Evolutionary conservation across 1,139 yeast genomes (phyloP).

Genomic region (Saccharomyces hybrid): DNA sequence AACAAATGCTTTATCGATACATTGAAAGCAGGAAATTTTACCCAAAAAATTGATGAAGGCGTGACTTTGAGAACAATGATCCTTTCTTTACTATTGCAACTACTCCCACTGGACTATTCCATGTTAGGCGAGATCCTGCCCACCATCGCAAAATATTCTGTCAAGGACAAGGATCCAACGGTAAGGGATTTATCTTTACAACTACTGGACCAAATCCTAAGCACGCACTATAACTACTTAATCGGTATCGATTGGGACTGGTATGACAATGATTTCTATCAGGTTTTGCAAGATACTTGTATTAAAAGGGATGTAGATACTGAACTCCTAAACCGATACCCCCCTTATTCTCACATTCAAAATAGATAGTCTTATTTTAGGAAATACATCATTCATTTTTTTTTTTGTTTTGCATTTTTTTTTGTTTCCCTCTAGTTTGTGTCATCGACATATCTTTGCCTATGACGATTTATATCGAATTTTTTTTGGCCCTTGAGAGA

Average conservation of each 20-base stretch:
- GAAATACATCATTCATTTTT: neutral
- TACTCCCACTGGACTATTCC: slow-evolving; percentile 4
- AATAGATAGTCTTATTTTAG: neutral
- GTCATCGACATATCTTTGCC: neutral
- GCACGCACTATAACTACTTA: neutral
- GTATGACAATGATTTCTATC: neutral
- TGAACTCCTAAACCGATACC: neutral
- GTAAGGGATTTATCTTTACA: slow-evolving; percentile 4
- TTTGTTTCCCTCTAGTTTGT: neutral
- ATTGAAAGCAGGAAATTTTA: slow-evolving; percentile 25
- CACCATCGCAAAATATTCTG: slow-evolving; percentile 7
- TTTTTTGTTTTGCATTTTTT: neutral
- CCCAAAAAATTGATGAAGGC: slow-evolving; percentile 24
- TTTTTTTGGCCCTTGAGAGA: neutral
- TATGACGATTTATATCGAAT: neutral
- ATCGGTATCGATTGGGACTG: neutral
- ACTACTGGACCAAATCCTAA: neutral
- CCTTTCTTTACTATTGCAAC: slow-evolving; percentile 10
- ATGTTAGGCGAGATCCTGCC: slow-evolving; percentile 4
- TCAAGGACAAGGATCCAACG: slow-evolving; percentile 8
- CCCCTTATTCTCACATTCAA: neutral
- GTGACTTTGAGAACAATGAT: slow-evolving; percentile 11
- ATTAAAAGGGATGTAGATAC: neutral
- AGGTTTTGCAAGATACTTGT: neutral
- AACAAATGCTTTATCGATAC: slow-evolving; percentile 17